These are phyloP conservation scores for Suillus placidus DNA, from an alignment of 768 basidiomycete genomes.

Conservation along the genomic window DNA sequence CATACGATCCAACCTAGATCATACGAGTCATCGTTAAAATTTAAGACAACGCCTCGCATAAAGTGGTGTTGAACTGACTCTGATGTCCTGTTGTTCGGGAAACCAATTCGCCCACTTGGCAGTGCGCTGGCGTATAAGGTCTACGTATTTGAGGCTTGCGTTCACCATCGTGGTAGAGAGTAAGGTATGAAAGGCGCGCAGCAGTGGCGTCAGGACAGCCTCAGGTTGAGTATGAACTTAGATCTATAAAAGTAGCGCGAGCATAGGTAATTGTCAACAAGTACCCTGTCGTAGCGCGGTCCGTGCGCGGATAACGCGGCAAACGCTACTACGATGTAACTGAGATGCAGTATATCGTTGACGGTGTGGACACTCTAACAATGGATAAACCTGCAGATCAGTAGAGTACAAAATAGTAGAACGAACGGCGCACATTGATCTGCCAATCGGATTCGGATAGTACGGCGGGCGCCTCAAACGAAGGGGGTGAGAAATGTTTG, in stretches of 20 bases:
- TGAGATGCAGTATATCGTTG: not conserved
- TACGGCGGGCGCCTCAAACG: not conserved
- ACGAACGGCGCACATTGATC: not conserved
- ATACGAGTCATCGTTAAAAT: not conserved
- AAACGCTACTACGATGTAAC: not conserved
- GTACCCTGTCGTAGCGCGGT: not conserved
- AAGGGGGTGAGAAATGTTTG: not conserved
- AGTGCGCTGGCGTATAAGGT: slow-evolving; percentile 32
- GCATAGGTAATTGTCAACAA: slow-evolving; percentile 1
- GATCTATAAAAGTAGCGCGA: slow-evolving; percentile 2
- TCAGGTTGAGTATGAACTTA: not conserved
- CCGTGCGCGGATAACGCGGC: not conserved
- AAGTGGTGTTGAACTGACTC: slow-evolving; percentile 23
- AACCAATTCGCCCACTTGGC: slow-evolving; percentile 44
- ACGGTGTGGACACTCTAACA: not conserved
- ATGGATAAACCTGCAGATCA: not conserved
- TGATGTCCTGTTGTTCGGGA: slow-evolving; percentile 32
- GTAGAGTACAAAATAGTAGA: not conserved
- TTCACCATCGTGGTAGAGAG: slow-evolving; percentile 1
- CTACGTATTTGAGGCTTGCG: slow-evolving; percentile 32
- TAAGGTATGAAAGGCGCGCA: not conserved
- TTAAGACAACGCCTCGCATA: not conserved
- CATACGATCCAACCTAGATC: slow-evolving; percentile 34
- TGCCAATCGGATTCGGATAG: not conserved
- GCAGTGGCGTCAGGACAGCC: not conserved